Percentiles rank a stretch among this genome's conserved stretches.
These are phyloP conservation scores for Pseudevernia furfuracea DNA, from an alignment of 495 filamentous ascomycete genomes.

Conservation along the genomic window DNA sequence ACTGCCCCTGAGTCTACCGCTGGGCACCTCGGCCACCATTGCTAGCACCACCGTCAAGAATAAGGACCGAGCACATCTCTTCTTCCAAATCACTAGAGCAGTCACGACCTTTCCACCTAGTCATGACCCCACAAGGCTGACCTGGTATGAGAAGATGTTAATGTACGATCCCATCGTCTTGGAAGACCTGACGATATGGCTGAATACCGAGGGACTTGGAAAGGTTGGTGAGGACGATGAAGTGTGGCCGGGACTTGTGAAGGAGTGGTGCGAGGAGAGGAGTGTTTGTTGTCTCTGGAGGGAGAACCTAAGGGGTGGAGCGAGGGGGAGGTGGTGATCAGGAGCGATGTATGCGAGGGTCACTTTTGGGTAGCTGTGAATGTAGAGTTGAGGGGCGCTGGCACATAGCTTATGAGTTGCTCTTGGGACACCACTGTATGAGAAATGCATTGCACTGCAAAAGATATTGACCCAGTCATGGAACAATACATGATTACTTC, in stretches of 20 bases:
- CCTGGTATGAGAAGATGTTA: constrained; percentile 85
- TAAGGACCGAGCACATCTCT: constrained; percentile 12
- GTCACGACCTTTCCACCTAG: constrained; percentile 47
- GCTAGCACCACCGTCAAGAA: constrained; percentile 11
- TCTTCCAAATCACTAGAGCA: constrained; percentile 52
- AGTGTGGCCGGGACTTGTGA: constrained; percentile 51
- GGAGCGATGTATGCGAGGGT: neutral
- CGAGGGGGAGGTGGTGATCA: constrained; percentile 15
- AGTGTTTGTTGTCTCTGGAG: constrained; percentile 82
- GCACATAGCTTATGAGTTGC: neutral
- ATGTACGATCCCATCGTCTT: constrained; percentile 88
- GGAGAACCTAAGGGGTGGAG: constrained; percentile 64
- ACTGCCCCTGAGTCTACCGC: constrained; percentile 5
- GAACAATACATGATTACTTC: too few relatives aligned
- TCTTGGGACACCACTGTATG: neutral
- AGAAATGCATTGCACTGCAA: neutral
- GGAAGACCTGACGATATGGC: constrained; percentile 77
- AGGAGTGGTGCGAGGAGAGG: constrained; percentile 79
- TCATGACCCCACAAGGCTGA: constrained; percentile 44
- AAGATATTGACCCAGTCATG: neutral
- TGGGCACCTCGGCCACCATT: neutral
- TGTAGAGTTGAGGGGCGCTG: neutral
- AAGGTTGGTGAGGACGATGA: constrained; percentile 57
- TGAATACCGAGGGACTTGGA: constrained; percentile 64
- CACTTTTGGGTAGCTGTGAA: too few relatives aligned